Conservation (phyloP, 176 grass and related monocot genomes). For the Eleusine coracana region DNA sequence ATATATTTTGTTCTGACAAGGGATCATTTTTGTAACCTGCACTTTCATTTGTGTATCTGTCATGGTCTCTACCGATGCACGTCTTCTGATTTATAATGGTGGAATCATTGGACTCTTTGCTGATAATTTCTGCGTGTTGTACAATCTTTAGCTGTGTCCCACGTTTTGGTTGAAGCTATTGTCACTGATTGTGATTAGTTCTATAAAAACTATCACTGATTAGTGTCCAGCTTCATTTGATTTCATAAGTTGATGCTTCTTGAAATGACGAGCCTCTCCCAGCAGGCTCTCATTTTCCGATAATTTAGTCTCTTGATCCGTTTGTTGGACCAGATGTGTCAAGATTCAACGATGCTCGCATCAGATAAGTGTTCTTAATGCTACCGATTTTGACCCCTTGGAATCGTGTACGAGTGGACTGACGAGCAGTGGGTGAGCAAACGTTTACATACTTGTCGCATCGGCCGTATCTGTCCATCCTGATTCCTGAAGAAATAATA, state of each 20-base stretch:
- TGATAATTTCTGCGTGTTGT: not conserved
- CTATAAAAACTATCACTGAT: not conserved
- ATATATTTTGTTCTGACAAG: not conserved
- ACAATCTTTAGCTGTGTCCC: not conserved
- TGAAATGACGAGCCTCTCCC: not conserved
- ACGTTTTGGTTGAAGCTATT: conserved; percentile 6
- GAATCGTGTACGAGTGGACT: not conserved
- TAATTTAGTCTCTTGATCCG: conserved; percentile 16
- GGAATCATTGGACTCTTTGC: not conserved
- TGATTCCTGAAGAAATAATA: not conserved
- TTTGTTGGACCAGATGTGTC: conserved; percentile 25
- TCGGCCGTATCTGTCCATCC: not conserved
- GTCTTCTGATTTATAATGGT: conserved; percentile 22
- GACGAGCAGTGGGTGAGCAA: conserved; percentile 32
- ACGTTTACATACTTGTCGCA: conserved; percentile 3
- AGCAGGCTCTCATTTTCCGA: not conserved
- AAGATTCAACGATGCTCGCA: not conserved
- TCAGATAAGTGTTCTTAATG: not conserved
- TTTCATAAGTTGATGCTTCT: conserved; percentile 9
- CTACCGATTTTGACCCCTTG: conserved; percentile 5
- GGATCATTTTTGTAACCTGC: not conserved
- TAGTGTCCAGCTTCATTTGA: not conserved
- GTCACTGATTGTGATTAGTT: not conserved
- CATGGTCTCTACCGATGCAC: not conserved
- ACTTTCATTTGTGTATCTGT: not conserved